Conservation (phyloP, 768 basidiomycete genomes). For the Mycena amicta region DNA sequence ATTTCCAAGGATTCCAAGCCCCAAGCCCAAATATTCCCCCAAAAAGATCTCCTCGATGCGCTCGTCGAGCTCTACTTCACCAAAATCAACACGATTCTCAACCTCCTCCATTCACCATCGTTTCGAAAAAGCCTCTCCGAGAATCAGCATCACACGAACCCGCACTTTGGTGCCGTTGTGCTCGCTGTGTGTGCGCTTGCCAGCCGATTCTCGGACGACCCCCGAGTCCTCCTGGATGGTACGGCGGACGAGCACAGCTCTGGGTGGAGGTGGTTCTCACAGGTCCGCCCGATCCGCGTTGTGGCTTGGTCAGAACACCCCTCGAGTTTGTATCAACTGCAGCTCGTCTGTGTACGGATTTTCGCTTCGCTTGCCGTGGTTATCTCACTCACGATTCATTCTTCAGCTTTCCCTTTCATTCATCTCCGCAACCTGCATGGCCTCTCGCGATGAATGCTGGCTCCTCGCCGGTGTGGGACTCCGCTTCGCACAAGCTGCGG, state of each 20-base stretch:
- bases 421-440: background rate
- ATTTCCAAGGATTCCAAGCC: slow-evolving; percentile 19
- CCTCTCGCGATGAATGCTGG: background rate
- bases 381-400: background rate
- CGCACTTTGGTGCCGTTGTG: slow-evolving; percentile 56
- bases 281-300: slow-evolving; percentile 62
- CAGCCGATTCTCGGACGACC: slow-evolving; percentile 57
- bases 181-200: slow-evolving; percentile 68
- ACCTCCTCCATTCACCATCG: slow-evolving; percentile 66
- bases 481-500: slow-evolving; percentile 5
- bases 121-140: slow-evolving; percentile 53
- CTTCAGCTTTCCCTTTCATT: background rate
- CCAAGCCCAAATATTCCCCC: slow-evolving; percentile 42
- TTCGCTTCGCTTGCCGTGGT: background rate
- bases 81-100: slow-evolving; percentile 49
- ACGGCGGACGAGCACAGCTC: slow-evolving; percentile 43
- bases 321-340: background rate
- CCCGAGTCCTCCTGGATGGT: slow-evolving; percentile 33
- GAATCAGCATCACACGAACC: slow-evolving; percentile 49
- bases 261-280: slow-evolving; percentile 62
- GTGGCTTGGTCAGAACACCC: background rate
- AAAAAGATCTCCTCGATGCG: slow-evolving; percentile 45
- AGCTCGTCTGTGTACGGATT: background rate
- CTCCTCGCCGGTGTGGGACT: background rate
- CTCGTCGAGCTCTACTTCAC: slow-evolving; percentile 64